Base-by-base conservation (phyloP, 441 rosid species). In the Omphalea diandra region DNA sequence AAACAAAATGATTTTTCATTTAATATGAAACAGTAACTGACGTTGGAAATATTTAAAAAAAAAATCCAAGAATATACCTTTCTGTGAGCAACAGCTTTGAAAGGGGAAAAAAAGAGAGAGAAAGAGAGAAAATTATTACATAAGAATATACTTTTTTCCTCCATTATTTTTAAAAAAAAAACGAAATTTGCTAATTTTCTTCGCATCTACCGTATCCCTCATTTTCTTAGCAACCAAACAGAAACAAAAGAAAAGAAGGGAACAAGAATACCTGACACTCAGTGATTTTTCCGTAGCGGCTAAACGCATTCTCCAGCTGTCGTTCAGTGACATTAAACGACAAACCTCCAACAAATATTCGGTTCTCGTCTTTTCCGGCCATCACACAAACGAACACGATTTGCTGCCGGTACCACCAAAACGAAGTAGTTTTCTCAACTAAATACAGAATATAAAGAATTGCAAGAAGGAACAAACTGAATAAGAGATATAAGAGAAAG, bases 341-440 rank as follows among this genome's bases (percentile, higher is more conserved):
- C 75, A 95, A 81, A 7, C 99, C 99, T 46, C 98, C 99, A 0
- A 95, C 97, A 63, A 95, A 92, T 43, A 95, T 89, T 50, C 96
- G 82, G 77, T 89, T 74, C 18, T 90, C 97, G 57, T 95, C 96
- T 81, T 86, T 90, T 55, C 85, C 86, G 3, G 90, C 83, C 97
- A 90, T 91, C 60, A n/a, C n/a, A n/a, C n/a, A n/a, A n/a, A n/a
- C n/a, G n/a, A n/a, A n/a, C n/a, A n/a, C n/a, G n/a, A n/a, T n/a
- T n/a, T n/a, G n/a, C n/a, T n/a, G n/a, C n/a, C n/a, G n/a, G n/a
- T n/a, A n/a, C n/a, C n/a, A n/a, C n/a, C n/a, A n/a, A n/a, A n/a
- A n/a, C n/a, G n/a, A n/a, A n/a, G n/a, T n/a, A n/a, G n/a, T n/a
- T n/a, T n/a, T n/a, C n/a, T n/a, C n/a, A n/a, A n/a, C n/a, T n/a